phyloP scores from a whole-genome alignment of 164 flowering plant genomes.

The Kalanchoe fedtschenkoi region DNA sequence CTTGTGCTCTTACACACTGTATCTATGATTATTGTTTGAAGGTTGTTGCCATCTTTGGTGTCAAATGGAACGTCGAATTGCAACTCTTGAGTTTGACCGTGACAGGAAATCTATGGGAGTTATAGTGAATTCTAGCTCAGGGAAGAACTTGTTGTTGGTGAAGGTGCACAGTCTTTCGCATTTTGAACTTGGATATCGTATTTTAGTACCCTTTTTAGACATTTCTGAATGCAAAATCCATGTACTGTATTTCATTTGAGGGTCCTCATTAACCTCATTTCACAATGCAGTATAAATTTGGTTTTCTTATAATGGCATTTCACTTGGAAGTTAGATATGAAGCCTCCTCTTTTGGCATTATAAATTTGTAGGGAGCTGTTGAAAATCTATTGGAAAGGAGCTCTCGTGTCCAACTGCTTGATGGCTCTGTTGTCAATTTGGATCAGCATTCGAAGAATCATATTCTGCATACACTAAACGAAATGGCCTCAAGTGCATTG shows the following conservation, averaged over 20 bases:
- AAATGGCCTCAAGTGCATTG: conserved; percentile 66
- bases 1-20: not conserved
- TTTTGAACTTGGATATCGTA: not conserved
- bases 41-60: conserved; percentile 62
- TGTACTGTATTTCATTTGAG: not conserved
- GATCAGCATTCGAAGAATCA: conserved; percentile 31
- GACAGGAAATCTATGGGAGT: conserved; percentile 97
- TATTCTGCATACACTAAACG: conserved; percentile 41
- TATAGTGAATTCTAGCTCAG: conserved; percentile 52
- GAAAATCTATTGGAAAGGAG: conserved; percentile 87
- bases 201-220: not conserved
- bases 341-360: not conserved
- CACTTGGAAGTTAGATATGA: not conserved
- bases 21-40: conserved; percentile 9
- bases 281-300: not conserved
- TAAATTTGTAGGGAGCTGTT: conserved; percentile 81
- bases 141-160: conserved; percentile 64
- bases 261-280: not conserved
- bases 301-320: not conserved
- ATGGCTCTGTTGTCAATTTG: conserved; percentile 62
- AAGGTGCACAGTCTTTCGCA: conserved; percentile 35
- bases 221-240: not conserved
- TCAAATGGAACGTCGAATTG: conserved; percentile 49
- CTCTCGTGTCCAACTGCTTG: conserved; percentile 55
- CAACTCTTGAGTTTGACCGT: conserved; percentile 95